Conservation (phyloP, 169 alveolate genomes). For the Plasmodium adleri region DNA sequence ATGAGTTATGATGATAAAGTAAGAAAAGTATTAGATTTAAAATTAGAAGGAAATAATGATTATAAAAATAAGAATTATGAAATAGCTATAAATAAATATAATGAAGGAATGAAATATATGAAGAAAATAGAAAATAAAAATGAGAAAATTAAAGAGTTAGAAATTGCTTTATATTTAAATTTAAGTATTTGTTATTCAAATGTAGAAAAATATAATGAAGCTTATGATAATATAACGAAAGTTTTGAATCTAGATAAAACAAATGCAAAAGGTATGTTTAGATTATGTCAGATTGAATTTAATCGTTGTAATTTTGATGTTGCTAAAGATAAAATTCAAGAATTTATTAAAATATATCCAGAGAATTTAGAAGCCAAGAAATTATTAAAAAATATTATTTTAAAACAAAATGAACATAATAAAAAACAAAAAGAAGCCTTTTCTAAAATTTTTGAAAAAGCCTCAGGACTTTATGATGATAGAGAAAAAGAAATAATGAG, state of each 20-base stretch:
- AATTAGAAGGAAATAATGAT: conserved; percentile 68
- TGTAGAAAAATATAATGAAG: conserved; percentile 77
- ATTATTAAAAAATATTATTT: conserved; percentile 68
- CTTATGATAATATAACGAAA: conserved; percentile 75
- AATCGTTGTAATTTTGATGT: conserved; percentile 77
- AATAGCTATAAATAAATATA: conserved; percentile 44
- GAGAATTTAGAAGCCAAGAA: conserved; percentile 78
- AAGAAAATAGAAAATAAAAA: conserved; percentile 45
- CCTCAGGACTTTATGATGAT: conserved; percentile 87
- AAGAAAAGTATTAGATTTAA: conserved; percentile 30
- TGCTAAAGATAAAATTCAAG: conserved; percentile 78
- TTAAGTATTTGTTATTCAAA: conserved; percentile 78
- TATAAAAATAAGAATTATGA: conserved; percentile 52
- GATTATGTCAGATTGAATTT: conserved; percentile 78
- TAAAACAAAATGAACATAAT: conserved; percentile 76
- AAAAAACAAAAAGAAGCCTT: conserved; percentile 82
- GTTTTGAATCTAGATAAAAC: conserved; percentile 73
- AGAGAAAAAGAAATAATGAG: conserved; percentile 84
- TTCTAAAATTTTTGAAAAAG: conserved; percentile 86
- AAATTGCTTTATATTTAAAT: conserved; percentile 72
- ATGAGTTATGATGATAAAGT: conserved; percentile 38
- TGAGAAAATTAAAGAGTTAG: conserved; percentile 68
- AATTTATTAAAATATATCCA: conserved; percentile 78
- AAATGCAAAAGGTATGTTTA: conserved; percentile 76
- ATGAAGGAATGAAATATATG: conserved; percentile 38